These are phyloP conservation scores for Umbelopsis vinacea DNA, from an alignment of 192 early-diverging fungal species.

Conservation along the genomic window DNA sequence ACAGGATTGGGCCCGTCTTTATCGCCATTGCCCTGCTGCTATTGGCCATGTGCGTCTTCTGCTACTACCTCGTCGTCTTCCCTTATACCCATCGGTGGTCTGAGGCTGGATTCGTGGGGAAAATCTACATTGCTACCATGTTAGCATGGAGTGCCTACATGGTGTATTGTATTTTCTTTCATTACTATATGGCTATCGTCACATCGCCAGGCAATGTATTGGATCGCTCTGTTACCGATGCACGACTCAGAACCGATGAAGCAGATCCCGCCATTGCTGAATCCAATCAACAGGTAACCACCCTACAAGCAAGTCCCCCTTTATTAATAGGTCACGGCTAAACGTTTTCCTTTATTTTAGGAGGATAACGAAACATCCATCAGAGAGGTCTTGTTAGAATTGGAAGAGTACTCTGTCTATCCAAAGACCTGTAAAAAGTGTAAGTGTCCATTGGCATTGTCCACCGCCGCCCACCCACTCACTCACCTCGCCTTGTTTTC, in stretches of 20 bases:
- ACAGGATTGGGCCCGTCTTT: slow-evolving; percentile 53
- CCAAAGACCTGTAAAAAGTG: slow-evolving; percentile 46
- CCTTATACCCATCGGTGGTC: slow-evolving; percentile 52
- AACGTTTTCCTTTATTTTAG: slow-evolving; percentile 26
- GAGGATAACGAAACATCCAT: slow-evolving; percentile 41
- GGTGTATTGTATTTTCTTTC: slow-evolving; percentile 55
- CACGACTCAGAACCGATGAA: not conserved
- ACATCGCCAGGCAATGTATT: slow-evolving; percentile 56
- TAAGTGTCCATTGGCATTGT: not conserved
- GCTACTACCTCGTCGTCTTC: slow-evolving; percentile 51
- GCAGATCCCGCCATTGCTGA: not conserved
- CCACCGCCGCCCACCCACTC: too few relatives aligned
- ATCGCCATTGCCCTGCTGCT: slow-evolving; percentile 52
- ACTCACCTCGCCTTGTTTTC: not conserved
- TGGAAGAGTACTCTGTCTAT: slow-evolving; percentile 50
- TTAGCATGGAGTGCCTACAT: slow-evolving; percentile 50
- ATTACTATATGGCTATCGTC: slow-evolving; percentile 61
- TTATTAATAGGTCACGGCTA: not conserved
- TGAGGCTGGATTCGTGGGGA: slow-evolving; percentile 28
- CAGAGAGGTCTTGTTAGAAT: slow-evolving; percentile 48
- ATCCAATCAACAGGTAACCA: slow-evolving; percentile 6
- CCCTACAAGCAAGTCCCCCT: too few relatives aligned
- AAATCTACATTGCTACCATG: slow-evolving; percentile 42
- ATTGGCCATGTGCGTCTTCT: slow-evolving; percentile 45
- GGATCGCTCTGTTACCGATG: slow-evolving; percentile 11